Base-by-base conservation (phyloP, 805 yeast genomes). In the Cyberlindnera xylosilytica region DNA sequence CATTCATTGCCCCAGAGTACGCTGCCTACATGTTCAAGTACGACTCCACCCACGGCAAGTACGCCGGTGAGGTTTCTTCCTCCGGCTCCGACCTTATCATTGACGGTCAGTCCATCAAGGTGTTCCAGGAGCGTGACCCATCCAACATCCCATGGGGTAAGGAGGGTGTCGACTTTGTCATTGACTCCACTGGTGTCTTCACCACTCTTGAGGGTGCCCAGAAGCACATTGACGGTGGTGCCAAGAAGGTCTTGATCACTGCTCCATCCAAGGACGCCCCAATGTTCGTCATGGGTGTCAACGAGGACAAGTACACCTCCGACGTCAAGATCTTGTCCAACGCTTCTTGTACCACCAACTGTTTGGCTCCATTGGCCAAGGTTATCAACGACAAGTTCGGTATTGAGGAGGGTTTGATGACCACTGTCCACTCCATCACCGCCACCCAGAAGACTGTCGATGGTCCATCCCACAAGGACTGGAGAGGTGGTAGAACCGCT, bases 401-500 rank as follows among this genome's bases (percentile, higher is more conserved):
- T 51, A 82, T 88, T 61, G 86, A 83, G 64, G 88, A 87, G 70
- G 96, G 95, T 72, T 78, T 88, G 65, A 88, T 88, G 96, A 88
- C 96, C 72, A 88, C 96, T 52, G 90, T 88, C 56, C 96, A 88
- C 81, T 86, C 96, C 65, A 84, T 87, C 73, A 88, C 96, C 57
- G 96, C 96, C 59, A 85, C 96, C 62, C 96, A 88, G 74, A 88
- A 88, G 83, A 84, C 95, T 51, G 96, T 88, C 54, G 96, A 88
- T 69, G 96, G 96, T 73, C 95, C 96, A 61, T 87, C 96, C 68
- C 88, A 83, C 80, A 88, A 88, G 80, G 96, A 88, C 79, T 88
- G 96, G 96, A 84, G 96, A 81, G 96, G 96, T 69, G 96, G 96
- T 70, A 85, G 96, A 77, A 84, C 96, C 60, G 96, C 96, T 66